These are phyloP conservation scores for Leucogyrophana mollusca DNA, from an alignment of 768 basidiomycete species.

Conservation along the genomic window DNA sequence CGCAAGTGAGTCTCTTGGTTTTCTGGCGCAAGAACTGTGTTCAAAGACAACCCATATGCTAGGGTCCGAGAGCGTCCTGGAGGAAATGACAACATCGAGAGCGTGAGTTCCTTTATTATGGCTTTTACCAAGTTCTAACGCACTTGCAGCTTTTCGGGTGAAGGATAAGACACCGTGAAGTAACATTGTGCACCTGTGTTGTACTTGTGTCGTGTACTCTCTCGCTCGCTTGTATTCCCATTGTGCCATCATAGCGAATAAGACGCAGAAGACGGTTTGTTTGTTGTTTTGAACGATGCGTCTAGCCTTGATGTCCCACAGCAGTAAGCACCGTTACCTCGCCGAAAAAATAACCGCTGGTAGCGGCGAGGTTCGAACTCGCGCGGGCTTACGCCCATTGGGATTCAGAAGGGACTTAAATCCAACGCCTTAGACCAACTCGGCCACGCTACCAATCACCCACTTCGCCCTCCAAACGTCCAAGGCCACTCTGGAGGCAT, in stretches of 20 bases:
- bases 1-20: slow-evolving; percentile 46
- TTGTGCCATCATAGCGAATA: too few species aligned
- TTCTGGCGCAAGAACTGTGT: background rate
- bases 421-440: slow-evolving; percentile 92
- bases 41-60: background rate
- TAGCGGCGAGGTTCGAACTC: slow-evolving; percentile 92
- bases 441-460: slow-evolving; percentile 67
- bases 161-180: background rate
- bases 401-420: slow-evolving; percentile 75
- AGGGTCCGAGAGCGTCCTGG: slow-evolving; percentile 72
- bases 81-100: slow-evolving; percentile 58
- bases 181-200: background rate
- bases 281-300: too few species aligned
- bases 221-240: too few species aligned
- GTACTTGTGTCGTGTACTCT: too few species aligned
- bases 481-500: too few species aligned
- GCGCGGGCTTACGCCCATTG: slow-evolving; percentile 83
- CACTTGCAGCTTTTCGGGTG: slow-evolving; percentile 27
- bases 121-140: slow-evolving; percentile 4
- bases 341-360: slow-evolving; percentile 37
- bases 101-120: slow-evolving; percentile 27
- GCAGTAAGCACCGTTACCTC: too few species aligned
- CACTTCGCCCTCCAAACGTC: background rate
- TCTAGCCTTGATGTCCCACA: slow-evolving; percentile 4
- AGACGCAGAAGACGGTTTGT: background rate